Conservation (phyloP, 345 rosid genomes). For the Melastoma malabathricum region DNA sequence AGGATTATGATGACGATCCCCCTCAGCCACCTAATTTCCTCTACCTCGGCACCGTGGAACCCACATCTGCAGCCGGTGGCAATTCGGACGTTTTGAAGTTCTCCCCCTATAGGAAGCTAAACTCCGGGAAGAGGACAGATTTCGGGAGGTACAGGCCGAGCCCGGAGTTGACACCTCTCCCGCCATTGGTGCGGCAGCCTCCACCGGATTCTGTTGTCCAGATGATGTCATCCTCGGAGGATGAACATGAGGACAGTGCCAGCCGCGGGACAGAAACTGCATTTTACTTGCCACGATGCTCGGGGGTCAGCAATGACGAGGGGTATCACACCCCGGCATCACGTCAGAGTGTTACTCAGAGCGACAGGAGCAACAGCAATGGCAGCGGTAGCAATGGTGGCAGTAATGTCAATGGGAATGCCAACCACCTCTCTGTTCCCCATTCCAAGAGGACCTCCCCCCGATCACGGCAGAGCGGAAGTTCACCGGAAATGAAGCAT, state of each 20-base stretch:
- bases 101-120: slow-evolving; percentile 63
- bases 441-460: slow-evolving; percentile 83
- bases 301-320: slow-evolving; percentile 63
- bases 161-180: slow-evolving; percentile 89
- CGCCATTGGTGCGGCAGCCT: slow-evolving; percentile 51
- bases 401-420: slow-evolving; percentile 53
- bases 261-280: slow-evolving; percentile 16
- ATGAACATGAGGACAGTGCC: slow-evolving; percentile 42
- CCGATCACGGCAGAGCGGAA: slow-evolving; percentile 31
- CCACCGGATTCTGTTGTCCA: slow-evolving; percentile 30
- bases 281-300: slow-evolving; percentile 74
- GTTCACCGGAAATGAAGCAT: slow-evolving; percentile 89
- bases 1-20: slow-evolving; percentile 40
- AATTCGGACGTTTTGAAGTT: slow-evolving; percentile 22
- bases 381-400: slow-evolving; percentile 6
- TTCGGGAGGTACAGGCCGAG: slow-evolving; percentile 62
- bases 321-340: slow-evolving; percentile 46
- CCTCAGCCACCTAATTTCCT: slow-evolving; percentile 57
- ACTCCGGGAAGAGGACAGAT: slow-evolving; percentile 62
- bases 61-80: slow-evolving; percentile 50
- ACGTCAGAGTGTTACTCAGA: slow-evolving; percentile 10
- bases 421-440: slow-evolving; percentile 28
- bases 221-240: slow-evolving; percentile 31
- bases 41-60: slow-evolving; percentile 89
- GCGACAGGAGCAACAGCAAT: slow-evolving; percentile 5